phyloP scores from a whole-genome alignment of 345 rosid genomes.

The Eucalyptus shirleyi region DNA sequence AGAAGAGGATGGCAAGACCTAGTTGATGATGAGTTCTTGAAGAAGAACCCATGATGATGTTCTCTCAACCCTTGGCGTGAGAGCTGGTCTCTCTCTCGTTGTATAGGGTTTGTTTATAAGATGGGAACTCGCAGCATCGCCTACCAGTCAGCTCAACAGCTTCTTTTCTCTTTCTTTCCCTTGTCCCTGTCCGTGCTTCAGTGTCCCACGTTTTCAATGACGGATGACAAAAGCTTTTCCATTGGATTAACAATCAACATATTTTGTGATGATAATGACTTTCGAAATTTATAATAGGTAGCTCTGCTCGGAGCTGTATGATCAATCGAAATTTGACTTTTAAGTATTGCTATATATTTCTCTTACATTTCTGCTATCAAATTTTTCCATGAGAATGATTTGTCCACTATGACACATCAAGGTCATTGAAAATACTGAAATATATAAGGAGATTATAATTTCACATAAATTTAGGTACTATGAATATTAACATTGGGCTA shows the following conservation, averaged over 20 bases:
- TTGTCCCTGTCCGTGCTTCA: background rate
- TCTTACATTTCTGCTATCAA: fast-evolving
- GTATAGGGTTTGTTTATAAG: background rate
- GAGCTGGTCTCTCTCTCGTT: background rate
- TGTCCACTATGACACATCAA: background rate
- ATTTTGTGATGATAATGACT: background rate
- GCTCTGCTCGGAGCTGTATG: background rate
- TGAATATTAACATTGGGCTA: background rate
- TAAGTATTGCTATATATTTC: background rate
- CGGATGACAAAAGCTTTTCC: background rate
- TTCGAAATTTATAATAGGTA: background rate
- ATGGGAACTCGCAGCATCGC: background rate
- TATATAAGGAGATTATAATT: background rate
- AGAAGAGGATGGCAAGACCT: slow-evolving; percentile 5
- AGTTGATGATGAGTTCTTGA: background rate
- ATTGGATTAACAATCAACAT: fast-evolving
- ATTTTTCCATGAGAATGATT: background rate
- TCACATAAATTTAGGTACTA: background rate
- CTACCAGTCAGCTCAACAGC: slow-evolving; percentile 1
- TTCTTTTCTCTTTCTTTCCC: background rate
- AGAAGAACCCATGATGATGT: background rate
- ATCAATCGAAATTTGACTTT: background rate
- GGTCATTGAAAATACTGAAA: background rate
- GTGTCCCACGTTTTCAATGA: background rate
- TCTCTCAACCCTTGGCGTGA: background rate